phyloP scores from a whole-genome alignment of 2,329 filamentous ascomycete genomes.

The Phaeosphaeria sp. region DNA sequence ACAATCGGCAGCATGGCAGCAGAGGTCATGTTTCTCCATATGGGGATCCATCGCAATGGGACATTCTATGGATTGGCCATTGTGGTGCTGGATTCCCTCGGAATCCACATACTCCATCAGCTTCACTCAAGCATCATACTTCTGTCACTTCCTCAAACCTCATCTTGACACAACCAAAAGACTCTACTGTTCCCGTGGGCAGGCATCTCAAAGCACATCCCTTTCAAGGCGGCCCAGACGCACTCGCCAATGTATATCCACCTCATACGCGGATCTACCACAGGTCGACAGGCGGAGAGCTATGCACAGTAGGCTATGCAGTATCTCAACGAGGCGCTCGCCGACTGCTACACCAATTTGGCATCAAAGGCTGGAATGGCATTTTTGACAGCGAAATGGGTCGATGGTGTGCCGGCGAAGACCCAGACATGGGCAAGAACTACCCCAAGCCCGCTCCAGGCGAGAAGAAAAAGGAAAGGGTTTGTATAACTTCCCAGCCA shows the following conservation, averaged over 20 bases:
- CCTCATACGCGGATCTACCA: conserved; percentile 39
- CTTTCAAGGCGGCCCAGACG: conserved; percentile 35
- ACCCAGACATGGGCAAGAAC: conserved; percentile 25
- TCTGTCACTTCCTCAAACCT: conserved; percentile 21
- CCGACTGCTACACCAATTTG: conserved; percentile 37
- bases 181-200: conserved; percentile 29
- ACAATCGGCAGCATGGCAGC: background rate
- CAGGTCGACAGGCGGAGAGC: conserved; percentile 31
- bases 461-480: conserved; percentile 21
- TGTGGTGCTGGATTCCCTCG: conserved; percentile 39
- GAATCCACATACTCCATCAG: conserved; percentile 5
- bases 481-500: conserved; percentile 35
- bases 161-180: conserved; percentile 29
- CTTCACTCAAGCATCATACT: conserved; percentile 3
- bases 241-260: conserved; percentile 30
- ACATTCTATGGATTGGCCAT: conserved; percentile 50
- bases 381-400: conserved; percentile 39
- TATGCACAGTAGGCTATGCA: conserved; percentile 40
- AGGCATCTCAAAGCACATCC: conserved; percentile 39
- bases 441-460: conserved; percentile 1
- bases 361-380: conserved; percentile 35
- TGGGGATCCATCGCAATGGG: conserved; percentile 46
- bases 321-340: conserved; percentile 39
- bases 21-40: conserved; percentile 36
- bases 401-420: conserved; percentile 36